Percentiles rank a stretch among this genome's conserved stretches.
phyloP scores from a whole-genome alignment of 2,329 filamentous ascomycete genomes.

The Xylariaceae sp. region DNA sequence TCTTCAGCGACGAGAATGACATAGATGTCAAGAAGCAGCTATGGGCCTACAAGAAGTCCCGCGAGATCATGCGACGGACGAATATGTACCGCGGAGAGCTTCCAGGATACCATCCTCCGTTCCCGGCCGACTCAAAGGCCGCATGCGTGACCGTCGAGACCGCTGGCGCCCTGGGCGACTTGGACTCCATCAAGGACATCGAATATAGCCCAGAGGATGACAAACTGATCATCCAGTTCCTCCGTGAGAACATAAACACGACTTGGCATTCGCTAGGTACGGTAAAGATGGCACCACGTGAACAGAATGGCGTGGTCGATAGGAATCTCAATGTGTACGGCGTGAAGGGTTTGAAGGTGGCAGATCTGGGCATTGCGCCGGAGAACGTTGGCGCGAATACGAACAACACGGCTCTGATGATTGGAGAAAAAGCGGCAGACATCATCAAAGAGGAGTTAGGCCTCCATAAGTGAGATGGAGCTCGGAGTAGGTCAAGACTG shows the following conservation, averaged over 20 bases:
- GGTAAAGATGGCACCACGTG: conserved; percentile 28
- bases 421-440: conserved; percentile 41
- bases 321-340: conserved; percentile 33
- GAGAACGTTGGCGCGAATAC: conserved; percentile 38
- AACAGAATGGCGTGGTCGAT: conserved; percentile 34
- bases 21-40: conserved; percentile 52
- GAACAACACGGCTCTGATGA: conserved; percentile 38
- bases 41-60: conserved; percentile 62
- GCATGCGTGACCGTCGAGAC: conserved; percentile 24
- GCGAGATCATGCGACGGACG: conserved; percentile 53
- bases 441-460: conserved; percentile 31
- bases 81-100: conserved; percentile 43
- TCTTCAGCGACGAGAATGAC: conserved; percentile 33
- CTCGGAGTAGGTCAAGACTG: too few relatives aligned
- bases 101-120: conserved; percentile 36
- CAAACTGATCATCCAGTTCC: conserved; percentile 34
- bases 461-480: background rate
- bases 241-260: conserved; percentile 29
- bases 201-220: conserved; percentile 40
- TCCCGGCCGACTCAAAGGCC: conserved; percentile 33
- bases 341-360: conserved; percentile 31
- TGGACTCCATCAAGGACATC: conserved; percentile 21
- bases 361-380: conserved; percentile 26
- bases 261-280: conserved; percentile 31
- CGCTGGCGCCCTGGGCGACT: conserved; percentile 14